Evolutionary conservation across 345 rosid species (phyloP).

Genomic region (Mallotus nudiflorus): DNA sequence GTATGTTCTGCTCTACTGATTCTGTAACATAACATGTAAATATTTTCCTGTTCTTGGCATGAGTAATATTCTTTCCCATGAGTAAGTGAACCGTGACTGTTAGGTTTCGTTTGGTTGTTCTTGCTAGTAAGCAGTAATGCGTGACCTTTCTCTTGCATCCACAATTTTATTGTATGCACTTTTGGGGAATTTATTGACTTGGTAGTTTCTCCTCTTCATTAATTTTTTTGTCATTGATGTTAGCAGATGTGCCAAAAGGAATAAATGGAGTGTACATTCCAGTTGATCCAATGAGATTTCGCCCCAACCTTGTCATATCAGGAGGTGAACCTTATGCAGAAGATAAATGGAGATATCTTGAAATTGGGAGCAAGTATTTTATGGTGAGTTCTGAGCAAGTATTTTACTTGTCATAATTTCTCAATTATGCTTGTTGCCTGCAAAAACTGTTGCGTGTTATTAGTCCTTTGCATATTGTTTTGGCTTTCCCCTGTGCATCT

Average conservation of each 20-base stretch:
- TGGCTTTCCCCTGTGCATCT: too few species aligned
- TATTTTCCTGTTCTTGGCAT: not conserved
- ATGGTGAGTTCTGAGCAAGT: slow-evolving; percentile 54
- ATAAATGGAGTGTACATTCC: slow-evolving; percentile 27
- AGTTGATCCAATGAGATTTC: slow-evolving; percentile 65
- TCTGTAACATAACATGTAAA: not conserved
- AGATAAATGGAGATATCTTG: slow-evolving; percentile 75
- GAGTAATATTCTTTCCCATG: not conserved
- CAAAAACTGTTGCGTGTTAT: too few species aligned
- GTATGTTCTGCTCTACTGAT: slow-evolving; percentile 37
- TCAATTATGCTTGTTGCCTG: not conserved
- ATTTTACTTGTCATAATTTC: not conserved
- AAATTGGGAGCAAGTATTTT: slow-evolving; percentile 58
- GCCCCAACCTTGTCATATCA: slow-evolving; percentile 76
- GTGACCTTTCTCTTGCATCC: not conserved
- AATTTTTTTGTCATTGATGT: slow-evolving; percentile 9
- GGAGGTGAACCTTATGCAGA: slow-evolving; percentile 84
- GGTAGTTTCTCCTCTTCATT: not conserved
- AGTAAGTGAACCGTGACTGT: not conserved
- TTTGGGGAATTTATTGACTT: not conserved
- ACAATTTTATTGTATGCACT: not conserved
- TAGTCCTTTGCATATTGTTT: too few species aligned
- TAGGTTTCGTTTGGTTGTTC: not conserved
- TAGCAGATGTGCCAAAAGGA: slow-evolving; percentile 33
- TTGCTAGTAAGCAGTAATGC: not conserved